Evolutionary conservation across 306 rosid species (phyloP).

Genomic region (Vachellia collinsii): DNA sequence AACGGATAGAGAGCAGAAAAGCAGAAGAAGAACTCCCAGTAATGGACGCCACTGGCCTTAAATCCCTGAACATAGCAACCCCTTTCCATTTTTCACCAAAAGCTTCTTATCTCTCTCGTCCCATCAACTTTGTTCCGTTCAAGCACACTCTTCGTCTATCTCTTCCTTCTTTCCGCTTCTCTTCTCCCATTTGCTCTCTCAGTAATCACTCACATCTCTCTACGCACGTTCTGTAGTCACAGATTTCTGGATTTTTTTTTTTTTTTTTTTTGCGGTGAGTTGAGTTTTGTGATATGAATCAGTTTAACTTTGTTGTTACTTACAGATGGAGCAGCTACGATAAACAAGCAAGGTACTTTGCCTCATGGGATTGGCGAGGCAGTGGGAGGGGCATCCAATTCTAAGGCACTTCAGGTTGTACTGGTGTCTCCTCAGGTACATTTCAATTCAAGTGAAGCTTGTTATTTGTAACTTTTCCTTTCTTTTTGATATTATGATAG

Average conservation of each 20-base stretch:
- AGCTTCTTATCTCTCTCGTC: slow-evolving; percentile 40
- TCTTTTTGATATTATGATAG: not conserved
- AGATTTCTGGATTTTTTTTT: not conserved
- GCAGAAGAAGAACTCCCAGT: not conserved
- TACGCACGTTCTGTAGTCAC: not conserved
- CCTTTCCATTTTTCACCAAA: slow-evolving; percentile 43
- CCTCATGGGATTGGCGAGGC: slow-evolving; percentile 66
- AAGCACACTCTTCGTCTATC: slow-evolving; percentile 41
- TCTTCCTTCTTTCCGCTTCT: slow-evolving; percentile 44
- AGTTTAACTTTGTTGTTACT: slow-evolving; percentile 7
- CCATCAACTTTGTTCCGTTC: slow-evolving; percentile 43
- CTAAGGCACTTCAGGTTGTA: slow-evolving; percentile 81
- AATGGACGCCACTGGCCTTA: slow-evolving; percentile 53
- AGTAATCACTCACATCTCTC: slow-evolving; percentile 37
- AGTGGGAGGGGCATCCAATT: slow-evolving; percentile 41
- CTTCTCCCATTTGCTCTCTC: slow-evolving; percentile 43
- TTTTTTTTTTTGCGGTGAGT: slow-evolving; percentile 5
- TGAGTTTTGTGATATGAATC: not conserved
- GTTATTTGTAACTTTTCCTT: not conserved
- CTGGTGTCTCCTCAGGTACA: slow-evolving; percentile 90
- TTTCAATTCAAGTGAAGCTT: not conserved
- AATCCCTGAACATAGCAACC: slow-evolving; percentile 38
- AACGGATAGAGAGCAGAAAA: slow-evolving; percentile 1
- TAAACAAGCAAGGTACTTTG: slow-evolving; percentile 43
- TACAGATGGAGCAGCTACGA: slow-evolving; percentile 52